A percentile compares a stretch with the other conserved stretches of the same genome.
Conservation (phyloP, 257 asterid species). For the Lithospermum erythrorhizon region DNA sequence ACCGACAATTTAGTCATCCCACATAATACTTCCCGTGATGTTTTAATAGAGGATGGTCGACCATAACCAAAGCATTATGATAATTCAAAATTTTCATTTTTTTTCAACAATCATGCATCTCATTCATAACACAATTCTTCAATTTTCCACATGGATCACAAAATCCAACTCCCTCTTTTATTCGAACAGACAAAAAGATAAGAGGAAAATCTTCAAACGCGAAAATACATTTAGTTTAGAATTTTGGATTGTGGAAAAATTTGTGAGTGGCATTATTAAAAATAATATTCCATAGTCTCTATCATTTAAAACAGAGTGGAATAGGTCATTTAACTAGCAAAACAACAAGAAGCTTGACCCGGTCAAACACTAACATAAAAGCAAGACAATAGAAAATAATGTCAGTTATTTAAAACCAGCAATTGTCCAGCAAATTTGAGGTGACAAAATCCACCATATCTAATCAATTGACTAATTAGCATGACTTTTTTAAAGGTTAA, state of each 20-base stretch:
- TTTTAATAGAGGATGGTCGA: background rate
- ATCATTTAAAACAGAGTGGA: background rate
- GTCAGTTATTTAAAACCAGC: background rate
- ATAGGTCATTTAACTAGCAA: background rate
- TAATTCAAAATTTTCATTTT: background rate
- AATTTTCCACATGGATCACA: background rate
- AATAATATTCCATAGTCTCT: background rate
- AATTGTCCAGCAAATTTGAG: slow-evolving; percentile 14
- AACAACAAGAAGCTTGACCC: no score
- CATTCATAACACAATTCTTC: background rate
- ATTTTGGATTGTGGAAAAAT: background rate
- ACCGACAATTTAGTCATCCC: no score
- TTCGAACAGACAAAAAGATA: no score
- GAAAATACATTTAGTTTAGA: background rate
- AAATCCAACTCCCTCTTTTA: background rate
- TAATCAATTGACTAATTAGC: slow-evolving; percentile 7
- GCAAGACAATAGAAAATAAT: no score
- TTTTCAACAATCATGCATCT: background rate
- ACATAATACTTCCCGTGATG: no score
- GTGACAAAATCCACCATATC: slow-evolving; percentile 13
- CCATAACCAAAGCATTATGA: background rate
- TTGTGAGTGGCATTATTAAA: background rate
- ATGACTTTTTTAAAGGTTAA: no score
- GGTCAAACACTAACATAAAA: no score
- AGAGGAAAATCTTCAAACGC: no score